Evolutionary conservation across 108 stramenopile genomes (phyloP), one percentile per base, ranked within the genome.

Genomic region (Schizochytrium sp.): DNA sequence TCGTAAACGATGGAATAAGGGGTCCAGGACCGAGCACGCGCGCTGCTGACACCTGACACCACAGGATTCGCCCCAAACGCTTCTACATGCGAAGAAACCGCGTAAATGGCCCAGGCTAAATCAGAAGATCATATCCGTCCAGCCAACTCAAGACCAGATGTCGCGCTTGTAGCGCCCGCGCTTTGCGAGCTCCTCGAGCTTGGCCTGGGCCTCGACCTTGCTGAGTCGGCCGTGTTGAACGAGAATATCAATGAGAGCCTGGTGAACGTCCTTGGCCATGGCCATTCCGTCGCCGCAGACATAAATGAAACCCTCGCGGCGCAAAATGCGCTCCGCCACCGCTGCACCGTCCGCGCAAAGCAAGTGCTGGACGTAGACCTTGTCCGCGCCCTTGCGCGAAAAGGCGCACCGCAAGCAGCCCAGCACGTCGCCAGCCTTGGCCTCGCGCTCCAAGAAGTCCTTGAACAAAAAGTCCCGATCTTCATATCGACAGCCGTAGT

Each of bases 381-480:
- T 95, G 16, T 71, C 58, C n/a, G 58, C 92, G 28, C 58, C 28
- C 57, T 98, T 96, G 28, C 98, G 93, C 44, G 97, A 97, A 93
- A 98, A 99, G 14, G 97, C 98, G 23, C 95, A 93, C 89, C 93
- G 92, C 44, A 98, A 91, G 72, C 94, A 91, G 4, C 90, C 90
- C 57, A 99, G 88, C n/a, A 94, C 93, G 19, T 95, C 97, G 8
- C 91, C 83, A n/a, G 87, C 23, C 72, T 91, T 57, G 63, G 94
- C 94, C 19, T 91, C 88, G 88, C 48, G 51, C 25, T 95, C 87
- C 90, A 99, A 88, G 87, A 98, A 97, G 3, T 94, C 92, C 88
- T 93, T 87, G 92, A 98, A 99, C 72, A 99, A 88, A 91, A 94
- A 99, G 92, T 99, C 99, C 48, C 96, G 95, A 72, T 98, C 91